These are phyloP conservation scores for Saturnispora sanitii DNA, from an alignment of 805 yeast genomes.

Conservation along the genomic window DNA sequence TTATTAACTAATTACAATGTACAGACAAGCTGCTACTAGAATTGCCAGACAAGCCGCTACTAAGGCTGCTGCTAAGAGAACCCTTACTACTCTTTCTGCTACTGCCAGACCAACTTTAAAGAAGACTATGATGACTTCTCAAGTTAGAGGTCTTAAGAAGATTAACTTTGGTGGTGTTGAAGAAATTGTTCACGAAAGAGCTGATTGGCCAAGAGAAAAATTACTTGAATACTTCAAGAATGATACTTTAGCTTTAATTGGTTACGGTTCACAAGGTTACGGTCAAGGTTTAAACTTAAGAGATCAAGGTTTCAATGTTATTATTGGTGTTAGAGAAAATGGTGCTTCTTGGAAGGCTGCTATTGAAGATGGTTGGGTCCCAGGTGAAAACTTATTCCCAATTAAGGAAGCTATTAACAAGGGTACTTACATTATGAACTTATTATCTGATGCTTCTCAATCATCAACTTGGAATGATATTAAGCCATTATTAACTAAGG, in stretches of 20 bases:
- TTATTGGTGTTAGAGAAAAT: conserved; percentile 95
- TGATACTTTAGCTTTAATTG: conserved; percentile 94
- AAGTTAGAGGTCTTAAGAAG: conserved; percentile 86
- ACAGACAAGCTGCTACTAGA: conserved; percentile 40
- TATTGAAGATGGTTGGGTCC: conserved; percentile 99
- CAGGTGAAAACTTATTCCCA: conserved; percentile 95
- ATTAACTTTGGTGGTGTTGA: conserved; percentile 94
- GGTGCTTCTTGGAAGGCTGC: conserved; percentile 99
- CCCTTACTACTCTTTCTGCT: conserved; percentile 11
- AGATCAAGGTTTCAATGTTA: conserved; percentile 96
- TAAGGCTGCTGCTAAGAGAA: conserved; percentile 40
- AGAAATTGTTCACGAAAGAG: conserved; percentile 95
- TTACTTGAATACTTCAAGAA: conserved; percentile 92
- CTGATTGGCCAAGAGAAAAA: conserved; percentile 99
- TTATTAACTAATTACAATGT: conserved; percentile 12
- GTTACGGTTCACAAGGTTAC: conserved; percentile 99
- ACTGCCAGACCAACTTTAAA: conserved; percentile 37
- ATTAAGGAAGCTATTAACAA: conserved; percentile 85
- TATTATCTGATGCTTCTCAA: conserved; percentile 98
- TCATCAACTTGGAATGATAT: conserved; percentile 91
- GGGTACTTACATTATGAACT: conserved; percentile 96
- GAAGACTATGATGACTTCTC: conserved; percentile 31
- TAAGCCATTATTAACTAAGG: conserved; percentile 90
- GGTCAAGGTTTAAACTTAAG: conserved; percentile 99
- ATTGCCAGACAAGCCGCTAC: conserved; percentile 43